phyloP scores from a whole-genome alignment of 805 yeast species.

The Zygosaccharomyces rouxii region DNA sequence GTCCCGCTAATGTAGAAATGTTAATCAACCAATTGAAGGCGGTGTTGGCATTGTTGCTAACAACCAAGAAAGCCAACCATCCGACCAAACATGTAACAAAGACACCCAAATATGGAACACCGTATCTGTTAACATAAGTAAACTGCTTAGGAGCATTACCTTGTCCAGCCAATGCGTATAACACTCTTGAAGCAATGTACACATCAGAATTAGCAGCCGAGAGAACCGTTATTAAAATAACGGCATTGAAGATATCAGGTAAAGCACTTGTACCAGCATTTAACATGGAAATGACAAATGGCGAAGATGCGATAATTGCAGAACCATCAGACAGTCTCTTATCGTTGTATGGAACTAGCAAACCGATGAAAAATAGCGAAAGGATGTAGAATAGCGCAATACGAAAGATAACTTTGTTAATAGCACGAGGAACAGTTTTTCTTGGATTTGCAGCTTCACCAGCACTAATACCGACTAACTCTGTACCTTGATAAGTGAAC shows the following conservation, averaged over 20 bases:
- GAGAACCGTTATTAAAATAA: constrained; percentile 58
- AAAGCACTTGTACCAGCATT: constrained; percentile 63
- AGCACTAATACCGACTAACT: constrained; percentile 53
- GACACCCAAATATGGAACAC: constrained; percentile 60
- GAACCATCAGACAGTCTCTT: constrained; percentile 37
- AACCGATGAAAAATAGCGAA: constrained; percentile 59
- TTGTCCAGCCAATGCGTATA: constrained; percentile 58
- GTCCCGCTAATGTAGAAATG: constrained; percentile 63
- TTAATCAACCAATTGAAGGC: constrained; percentile 66
- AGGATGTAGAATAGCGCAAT: constrained; percentile 57
- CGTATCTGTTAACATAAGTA: constrained; percentile 47
- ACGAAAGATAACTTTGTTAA: constrained; percentile 60
- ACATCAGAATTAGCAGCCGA: constrained; percentile 78
- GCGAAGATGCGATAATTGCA: constrained; percentile 51
- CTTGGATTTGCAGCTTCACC: constrained; percentile 63
- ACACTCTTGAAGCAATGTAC: constrained; percentile 66
- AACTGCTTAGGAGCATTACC: constrained; percentile 58
- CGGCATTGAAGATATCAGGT: constrained; percentile 69
- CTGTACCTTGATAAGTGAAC: constrained; percentile 59
- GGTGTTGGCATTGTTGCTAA: constrained; percentile 44
- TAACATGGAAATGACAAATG: constrained; percentile 61
- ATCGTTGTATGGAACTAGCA: constrained; percentile 61
- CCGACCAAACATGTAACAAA: constrained; percentile 53
- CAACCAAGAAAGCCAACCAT: constrained; percentile 52
- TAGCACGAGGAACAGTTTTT: constrained; percentile 65